Conservation (phyloP, 768 basidiomycete genomes). For the Lactarius sp. region DNA sequence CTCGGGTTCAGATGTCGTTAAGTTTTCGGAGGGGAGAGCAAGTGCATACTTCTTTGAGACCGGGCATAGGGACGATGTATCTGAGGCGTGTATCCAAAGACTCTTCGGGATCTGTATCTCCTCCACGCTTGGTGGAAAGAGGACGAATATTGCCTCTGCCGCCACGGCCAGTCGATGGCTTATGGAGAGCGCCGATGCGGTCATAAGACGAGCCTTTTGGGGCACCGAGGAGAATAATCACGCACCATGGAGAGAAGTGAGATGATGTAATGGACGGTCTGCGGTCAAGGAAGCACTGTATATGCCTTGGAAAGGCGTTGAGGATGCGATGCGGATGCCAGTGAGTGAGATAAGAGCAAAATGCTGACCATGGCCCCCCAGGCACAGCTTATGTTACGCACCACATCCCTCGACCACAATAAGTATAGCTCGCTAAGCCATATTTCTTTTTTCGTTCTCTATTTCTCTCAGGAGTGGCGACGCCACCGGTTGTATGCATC, state of each 20-base stretch:
- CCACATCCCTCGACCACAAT: too few relatives aligned
- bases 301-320: background rate
- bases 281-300: background rate
- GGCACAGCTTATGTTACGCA: too few relatives aligned
- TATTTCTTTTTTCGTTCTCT: too few relatives aligned
- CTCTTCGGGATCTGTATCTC: conserved; percentile 43
- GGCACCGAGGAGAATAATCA: background rate
- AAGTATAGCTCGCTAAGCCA: too few relatives aligned
- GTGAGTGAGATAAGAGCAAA: too few relatives aligned
- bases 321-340: too few relatives aligned
- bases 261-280: background rate
- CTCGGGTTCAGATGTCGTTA: background rate
- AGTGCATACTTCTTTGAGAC: conserved; percentile 36
- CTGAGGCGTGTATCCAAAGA: conserved; percentile 55
- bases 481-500: too few relatives aligned
- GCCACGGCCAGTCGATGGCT: conserved; percentile 63
- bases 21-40: too few relatives aligned
- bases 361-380: too few relatives aligned
- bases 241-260: background rate
- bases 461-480: too few relatives aligned
- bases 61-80: conserved; percentile 39
- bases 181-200: background rate
- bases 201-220: background rate
- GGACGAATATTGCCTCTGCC: conserved; percentile 65
- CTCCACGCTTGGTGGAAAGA: conserved; percentile 32